Evolutionary conservation across 2,329 filamentous ascomycete genomes (phyloP).

Genomic region (Chaetomiaceae sp.): DNA sequence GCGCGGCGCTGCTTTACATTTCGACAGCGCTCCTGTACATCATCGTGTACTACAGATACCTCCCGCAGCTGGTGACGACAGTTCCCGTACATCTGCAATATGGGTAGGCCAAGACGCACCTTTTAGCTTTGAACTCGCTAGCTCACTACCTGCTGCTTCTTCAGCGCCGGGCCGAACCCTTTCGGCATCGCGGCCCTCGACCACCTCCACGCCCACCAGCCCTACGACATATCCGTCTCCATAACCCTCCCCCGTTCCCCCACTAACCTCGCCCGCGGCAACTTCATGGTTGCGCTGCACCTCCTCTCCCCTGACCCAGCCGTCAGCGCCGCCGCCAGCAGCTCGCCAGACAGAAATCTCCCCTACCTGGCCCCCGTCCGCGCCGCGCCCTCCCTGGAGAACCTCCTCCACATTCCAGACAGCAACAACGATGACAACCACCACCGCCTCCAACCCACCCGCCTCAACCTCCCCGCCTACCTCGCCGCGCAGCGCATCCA

Average conservation of each 20-base stretch:
- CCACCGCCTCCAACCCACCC: constrained; percentile 39
- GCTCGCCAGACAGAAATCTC: background rate
- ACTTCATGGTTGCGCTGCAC: constrained; percentile 87
- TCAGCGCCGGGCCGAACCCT: constrained; percentile 45
- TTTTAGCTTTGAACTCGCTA: background rate
- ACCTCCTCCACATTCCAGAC: background rate
- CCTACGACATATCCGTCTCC: constrained; percentile 75
- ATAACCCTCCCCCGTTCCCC: constrained; percentile 74
- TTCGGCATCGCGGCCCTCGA: constrained; percentile 44
- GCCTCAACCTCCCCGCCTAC: constrained; percentile 13
- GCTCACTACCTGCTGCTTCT: background rate
- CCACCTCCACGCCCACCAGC: constrained; percentile 61
- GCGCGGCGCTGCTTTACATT: constrained; percentile 40
- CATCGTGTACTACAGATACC: constrained; percentile 50
- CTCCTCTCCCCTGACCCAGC: constrained; percentile 45
- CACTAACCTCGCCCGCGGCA: constrained; percentile 69
- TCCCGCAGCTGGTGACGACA: constrained; percentile 49
- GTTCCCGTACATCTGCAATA: constrained; percentile 53
- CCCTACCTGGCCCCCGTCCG: constrained; percentile 4
- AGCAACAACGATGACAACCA: background rate
- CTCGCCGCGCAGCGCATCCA: constrained; percentile 11
- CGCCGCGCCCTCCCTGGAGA: background rate
- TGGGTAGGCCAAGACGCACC: constrained; percentile 37
- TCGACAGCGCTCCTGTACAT: constrained; percentile 45
- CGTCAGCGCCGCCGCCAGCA: background rate